Conservation (phyloP, 1,284 basidiomycete genomes). For the Rhodotorula sp. region DNA sequence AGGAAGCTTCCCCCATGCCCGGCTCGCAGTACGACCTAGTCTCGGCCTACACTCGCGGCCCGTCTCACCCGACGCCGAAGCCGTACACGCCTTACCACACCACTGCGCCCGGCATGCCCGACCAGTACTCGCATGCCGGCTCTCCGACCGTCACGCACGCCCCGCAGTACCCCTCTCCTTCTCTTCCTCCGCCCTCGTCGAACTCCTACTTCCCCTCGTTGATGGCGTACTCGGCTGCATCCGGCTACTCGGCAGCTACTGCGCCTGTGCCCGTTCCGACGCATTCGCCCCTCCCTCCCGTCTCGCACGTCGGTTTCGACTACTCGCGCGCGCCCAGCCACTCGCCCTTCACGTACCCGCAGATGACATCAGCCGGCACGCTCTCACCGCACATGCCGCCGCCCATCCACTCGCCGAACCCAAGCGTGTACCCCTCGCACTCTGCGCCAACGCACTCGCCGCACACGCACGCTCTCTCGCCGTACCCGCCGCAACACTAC, state of each 20-base stretch:
- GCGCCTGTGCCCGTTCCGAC: not conserved
- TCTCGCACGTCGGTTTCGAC: not conserved
- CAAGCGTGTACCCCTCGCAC: not conserved
- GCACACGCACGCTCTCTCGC: not conserved
- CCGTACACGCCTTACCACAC: conserved; percentile 32
- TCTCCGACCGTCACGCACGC: conserved; percentile 10
- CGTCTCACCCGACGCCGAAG: not conserved
- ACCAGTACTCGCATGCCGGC: conserved; percentile 9
- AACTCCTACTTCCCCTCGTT: conserved; percentile 10
- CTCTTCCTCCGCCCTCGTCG: not conserved
- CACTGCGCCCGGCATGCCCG: conserved; percentile 2
- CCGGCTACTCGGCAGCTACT: not conserved
- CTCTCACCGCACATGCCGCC: not conserved
- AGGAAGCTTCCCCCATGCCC: not conserved
- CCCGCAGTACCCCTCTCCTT: conserved; percentile 1
- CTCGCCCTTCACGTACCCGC: too few relatives aligned
- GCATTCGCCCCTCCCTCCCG: conserved; percentile 5
- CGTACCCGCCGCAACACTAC: not conserved
- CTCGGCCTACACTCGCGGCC: conserved; percentile 4
- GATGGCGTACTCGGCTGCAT: not conserved
- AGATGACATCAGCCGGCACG: too few relatives aligned
- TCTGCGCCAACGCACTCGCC: not conserved
- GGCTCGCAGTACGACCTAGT: conserved; percentile 2
- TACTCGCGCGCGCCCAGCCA: not conserved
- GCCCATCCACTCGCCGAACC: not conserved